Conservation (phyloP, 805 yeast species). For the Sugiyamaella valdiviana region DNA sequence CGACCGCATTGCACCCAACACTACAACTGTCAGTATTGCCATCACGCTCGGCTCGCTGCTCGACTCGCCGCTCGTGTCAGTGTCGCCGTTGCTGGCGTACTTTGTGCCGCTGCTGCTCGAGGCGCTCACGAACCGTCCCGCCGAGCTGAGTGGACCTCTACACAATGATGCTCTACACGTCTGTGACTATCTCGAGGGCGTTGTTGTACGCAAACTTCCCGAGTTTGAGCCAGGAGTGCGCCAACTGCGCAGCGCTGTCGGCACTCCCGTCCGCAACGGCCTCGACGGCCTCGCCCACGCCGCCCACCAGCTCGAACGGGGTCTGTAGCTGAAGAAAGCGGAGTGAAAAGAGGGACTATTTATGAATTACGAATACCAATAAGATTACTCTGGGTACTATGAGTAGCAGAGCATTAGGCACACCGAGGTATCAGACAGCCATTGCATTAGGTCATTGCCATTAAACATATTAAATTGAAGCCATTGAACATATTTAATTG, state of each 20-base stretch:
- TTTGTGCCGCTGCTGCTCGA: conserved; percentile 17
- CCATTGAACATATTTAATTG: no score
- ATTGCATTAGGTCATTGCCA: no score
- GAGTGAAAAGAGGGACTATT: no score
- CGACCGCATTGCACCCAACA: conserved; percentile 8
- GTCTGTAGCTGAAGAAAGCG: neutral
- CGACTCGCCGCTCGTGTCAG: conserved; percentile 20
- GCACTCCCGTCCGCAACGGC: conserved; percentile 3
- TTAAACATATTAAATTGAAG: no score
- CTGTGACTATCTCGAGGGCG: conserved; percentile 12
- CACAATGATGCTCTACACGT: neutral
- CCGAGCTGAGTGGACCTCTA: neutral
- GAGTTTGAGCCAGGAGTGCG: conserved; percentile 8
- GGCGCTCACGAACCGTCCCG: conserved; percentile 4
- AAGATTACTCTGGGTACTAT: no score
- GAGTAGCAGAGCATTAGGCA: no score
- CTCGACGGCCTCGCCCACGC: conserved; percentile 22
- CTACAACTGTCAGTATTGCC: conserved; percentile 7
- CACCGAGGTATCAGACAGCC: no score
- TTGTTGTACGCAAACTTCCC: conserved; percentile 16
- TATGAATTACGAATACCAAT: no score
- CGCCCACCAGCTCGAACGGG: conserved; percentile 12
- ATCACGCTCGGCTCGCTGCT: conserved; percentile 14
- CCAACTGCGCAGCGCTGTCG: neutral
- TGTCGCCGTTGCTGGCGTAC: conserved; percentile 19